Evolutionary conservation across 192 early-diverging fungal genomes (phyloP).

Genomic region (Pilaira anomala): DNA sequence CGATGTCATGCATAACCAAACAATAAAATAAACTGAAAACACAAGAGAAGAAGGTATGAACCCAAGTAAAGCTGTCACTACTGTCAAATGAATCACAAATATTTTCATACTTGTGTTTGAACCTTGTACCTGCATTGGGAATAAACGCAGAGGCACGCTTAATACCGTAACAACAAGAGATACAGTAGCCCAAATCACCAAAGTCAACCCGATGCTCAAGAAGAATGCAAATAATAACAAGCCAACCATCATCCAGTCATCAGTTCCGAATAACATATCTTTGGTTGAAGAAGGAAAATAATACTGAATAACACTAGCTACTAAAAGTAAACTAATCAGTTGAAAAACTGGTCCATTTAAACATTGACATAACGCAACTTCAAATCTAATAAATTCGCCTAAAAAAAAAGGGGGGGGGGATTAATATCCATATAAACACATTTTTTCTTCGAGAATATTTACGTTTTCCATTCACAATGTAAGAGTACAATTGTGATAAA

Average conservation of each 20-base stretch:
- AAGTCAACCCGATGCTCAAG: background rate
- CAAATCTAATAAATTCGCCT: background rate
- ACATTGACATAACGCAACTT: background rate
- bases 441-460: too few relatives aligned
- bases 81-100: background rate
- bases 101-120: too few relatives aligned
- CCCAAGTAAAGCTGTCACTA: background rate
- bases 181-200: background rate
- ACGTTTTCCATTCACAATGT: slow-evolving; percentile 11
- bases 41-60: slow-evolving; percentile 9
- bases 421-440: too few relatives aligned
- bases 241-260: background rate
- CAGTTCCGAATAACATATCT: background rate
- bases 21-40: background rate
- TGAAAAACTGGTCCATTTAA: background rate
- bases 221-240: background rate
- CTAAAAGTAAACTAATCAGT: background rate
- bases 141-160: background rate
- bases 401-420: background rate
- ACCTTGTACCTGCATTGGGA: background rate
- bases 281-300: background rate
- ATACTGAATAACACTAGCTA: background rate
- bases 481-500: slow-evolving; percentile 4
- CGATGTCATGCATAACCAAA: background rate
- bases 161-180: background rate